These are phyloP conservation scores for Saccharomycopsis sp. DNA, from an alignment of 805 yeast species.

Conservation along the genomic window DNA sequence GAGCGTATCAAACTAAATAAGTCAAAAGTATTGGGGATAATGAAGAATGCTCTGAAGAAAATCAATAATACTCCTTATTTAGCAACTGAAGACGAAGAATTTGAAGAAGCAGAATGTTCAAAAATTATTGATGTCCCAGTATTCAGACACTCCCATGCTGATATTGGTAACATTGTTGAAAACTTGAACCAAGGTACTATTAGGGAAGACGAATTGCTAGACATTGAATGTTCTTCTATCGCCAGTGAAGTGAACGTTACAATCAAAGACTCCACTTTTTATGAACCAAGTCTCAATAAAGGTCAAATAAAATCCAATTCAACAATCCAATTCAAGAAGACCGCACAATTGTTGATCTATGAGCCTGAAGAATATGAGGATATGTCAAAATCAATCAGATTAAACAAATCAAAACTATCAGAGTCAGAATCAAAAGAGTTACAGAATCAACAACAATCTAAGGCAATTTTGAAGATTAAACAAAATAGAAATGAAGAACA, in stretches of 20 bases:
- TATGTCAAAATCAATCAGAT: neutral
- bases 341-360: constrained; percentile 13
- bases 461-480: constrained; percentile 15
- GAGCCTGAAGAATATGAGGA: constrained; percentile 6
- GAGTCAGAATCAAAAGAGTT: neutral
- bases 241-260: neutral
- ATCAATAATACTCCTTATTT: no score
- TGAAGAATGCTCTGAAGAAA: neutral
- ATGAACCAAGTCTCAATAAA: constrained; percentile 1
- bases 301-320: no score
- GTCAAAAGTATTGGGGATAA: neutral
- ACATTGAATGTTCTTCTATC: neutral
- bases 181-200: constrained; percentile 7
- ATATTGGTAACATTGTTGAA: constrained; percentile 5
- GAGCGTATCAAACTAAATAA: no score
- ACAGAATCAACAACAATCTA: neutral
- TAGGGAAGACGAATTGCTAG: neutral
- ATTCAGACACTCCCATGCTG: constrained; percentile 9
- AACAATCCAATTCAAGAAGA: constrained; percentile 14
- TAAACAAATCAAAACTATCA: neutral
- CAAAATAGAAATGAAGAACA: constrained; percentile 9
- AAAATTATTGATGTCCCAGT: constrained; percentile 15
- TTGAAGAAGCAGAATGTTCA: no score
- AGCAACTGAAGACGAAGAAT: no score
- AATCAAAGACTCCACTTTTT: constrained; percentile 3